phyloP scores from a whole-genome alignment of 164 flowering plant species.

The Aristolochia contorta region DNA sequence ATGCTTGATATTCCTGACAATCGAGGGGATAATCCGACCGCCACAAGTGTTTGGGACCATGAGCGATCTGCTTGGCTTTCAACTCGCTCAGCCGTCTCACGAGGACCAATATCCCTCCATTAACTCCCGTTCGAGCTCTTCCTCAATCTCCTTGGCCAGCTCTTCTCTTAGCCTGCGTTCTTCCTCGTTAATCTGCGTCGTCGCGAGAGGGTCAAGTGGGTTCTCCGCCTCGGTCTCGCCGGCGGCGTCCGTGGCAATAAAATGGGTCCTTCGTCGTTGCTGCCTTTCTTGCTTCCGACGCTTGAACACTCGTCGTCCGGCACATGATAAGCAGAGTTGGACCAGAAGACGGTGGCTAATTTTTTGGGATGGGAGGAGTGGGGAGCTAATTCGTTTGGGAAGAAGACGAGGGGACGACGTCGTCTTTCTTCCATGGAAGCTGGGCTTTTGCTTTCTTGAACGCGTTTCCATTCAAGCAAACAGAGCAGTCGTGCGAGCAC shows the following conservation, averaged over 20 bases:
- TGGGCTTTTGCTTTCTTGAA: not conserved
- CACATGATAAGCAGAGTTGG: slow-evolving; percentile 6
- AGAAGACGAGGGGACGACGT: not conserved
- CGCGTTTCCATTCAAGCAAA: not conserved
- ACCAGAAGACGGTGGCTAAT: slow-evolving; percentile 4
- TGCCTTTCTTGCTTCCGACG: slow-evolving; percentile 1
- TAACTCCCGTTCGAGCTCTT: slow-evolving; percentile 11
- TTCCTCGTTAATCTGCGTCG: not conserved
- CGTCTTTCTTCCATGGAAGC: not conserved
- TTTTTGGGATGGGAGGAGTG: not conserved
- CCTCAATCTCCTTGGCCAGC: slow-evolving; percentile 10
- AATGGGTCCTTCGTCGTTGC: not conserved
- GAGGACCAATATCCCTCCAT: slow-evolving; percentile 12
- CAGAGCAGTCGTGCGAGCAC: too few species aligned
- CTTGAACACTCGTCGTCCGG: slow-evolving; percentile 6
- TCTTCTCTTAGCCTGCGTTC: slow-evolving; percentile 9
- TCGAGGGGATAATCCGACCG: not conserved
- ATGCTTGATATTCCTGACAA: too few species aligned
- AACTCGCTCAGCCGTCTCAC: slow-evolving; percentile 11
- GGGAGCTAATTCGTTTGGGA: not conserved
- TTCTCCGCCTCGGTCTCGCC: not conserved
- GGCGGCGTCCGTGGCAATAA: too few species aligned
- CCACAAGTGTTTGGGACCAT: not conserved
- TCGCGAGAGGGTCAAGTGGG: not conserved
- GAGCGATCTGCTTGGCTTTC: slow-evolving; percentile 8